Conservation (phyloP, 2,329 filamentous ascomycete species). For the Pseudogymnoascus destructans region DNA sequence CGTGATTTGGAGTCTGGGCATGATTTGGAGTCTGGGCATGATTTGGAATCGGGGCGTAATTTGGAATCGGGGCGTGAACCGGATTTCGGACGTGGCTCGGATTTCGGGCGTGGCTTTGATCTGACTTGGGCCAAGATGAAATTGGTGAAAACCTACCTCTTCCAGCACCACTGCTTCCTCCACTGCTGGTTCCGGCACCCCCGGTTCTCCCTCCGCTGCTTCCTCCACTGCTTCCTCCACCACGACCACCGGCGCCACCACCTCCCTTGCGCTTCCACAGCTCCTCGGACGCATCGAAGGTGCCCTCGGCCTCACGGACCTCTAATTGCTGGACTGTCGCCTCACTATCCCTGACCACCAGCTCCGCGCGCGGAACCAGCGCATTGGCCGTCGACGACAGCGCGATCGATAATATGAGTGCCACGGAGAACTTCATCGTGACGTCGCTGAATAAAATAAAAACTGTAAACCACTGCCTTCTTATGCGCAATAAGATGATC, state of each 20-base stretch:
- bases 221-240: conserved; percentile 21
- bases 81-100: no score
- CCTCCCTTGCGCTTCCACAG: conserved; percentile 50
- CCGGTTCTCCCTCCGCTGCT: not conserved
- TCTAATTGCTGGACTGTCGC: not conserved
- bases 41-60: not conserved
- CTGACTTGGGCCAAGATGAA: conserved; percentile 7
- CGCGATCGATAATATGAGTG: conserved; percentile 4
- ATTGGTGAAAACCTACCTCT: conserved; percentile 9
- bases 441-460: not conserved
- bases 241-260: conserved; percentile 39
- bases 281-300: conserved; percentile 26
- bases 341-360: not conserved
- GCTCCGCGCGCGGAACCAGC: not conserved
- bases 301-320: not conserved
- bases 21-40: not conserved
- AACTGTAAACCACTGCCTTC: not conserved
- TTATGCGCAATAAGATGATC: not conserved
- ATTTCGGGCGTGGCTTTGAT: not conserved
- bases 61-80: no score
- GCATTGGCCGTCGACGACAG: not conserved
- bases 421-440: conserved; percentile 7
- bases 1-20: not conserved
- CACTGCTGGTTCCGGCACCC: not conserved
- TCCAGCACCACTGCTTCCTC: not conserved